A percentile compares a stretch with the other conserved stretches of the same genome.
Evolutionary conservation across 2,329 filamentous ascomycete genomes (phyloP).

Genomic region (Clonostachys rosea): DNA sequence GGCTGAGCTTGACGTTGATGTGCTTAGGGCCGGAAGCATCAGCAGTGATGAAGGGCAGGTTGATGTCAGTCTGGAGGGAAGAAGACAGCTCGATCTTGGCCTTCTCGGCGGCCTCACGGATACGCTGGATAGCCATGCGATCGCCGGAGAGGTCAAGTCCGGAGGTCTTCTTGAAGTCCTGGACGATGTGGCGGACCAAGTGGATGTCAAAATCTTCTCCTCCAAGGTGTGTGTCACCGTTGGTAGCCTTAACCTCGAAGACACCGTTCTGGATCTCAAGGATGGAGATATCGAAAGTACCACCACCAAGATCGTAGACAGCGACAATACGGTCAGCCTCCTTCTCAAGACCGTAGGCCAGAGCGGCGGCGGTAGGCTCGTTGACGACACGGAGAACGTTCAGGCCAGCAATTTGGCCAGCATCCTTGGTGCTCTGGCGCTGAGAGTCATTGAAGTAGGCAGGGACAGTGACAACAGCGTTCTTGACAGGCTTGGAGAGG

Average conservation of each 20-base stretch:
- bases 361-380: constrained; percentile 92
- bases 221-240: constrained; percentile 97
- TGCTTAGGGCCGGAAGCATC: constrained; percentile 95
- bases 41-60: constrained; percentile 97
- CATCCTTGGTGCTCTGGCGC: constrained; percentile 97
- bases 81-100: constrained; percentile 98
- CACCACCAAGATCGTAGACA: constrained; percentile 96
- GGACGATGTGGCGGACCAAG: constrained; percentile 87
- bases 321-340: constrained; percentile 84
- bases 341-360: constrained; percentile 96
- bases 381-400: constrained; percentile 98
- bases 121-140: constrained; percentile 98
- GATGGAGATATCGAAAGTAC: constrained; percentile 98
- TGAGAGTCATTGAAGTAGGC: constrained; percentile 99
- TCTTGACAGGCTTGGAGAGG: constrained; percentile 85
- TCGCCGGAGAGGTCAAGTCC: constrained; percentile 85
- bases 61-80: constrained; percentile 93
- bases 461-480: constrained; percentile 93
- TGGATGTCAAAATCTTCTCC: constrained; percentile 97
- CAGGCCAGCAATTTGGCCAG: constrained; percentile 90
- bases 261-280: constrained; percentile 97
- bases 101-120: constrained; percentile 97
- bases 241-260: constrained; percentile 98
- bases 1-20: constrained; percentile 93
- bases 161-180: constrained; percentile 95